Evolutionary conservation across 331 rosid species (phyloP).

Genomic region (Erythrophleum ivorense): DNA sequence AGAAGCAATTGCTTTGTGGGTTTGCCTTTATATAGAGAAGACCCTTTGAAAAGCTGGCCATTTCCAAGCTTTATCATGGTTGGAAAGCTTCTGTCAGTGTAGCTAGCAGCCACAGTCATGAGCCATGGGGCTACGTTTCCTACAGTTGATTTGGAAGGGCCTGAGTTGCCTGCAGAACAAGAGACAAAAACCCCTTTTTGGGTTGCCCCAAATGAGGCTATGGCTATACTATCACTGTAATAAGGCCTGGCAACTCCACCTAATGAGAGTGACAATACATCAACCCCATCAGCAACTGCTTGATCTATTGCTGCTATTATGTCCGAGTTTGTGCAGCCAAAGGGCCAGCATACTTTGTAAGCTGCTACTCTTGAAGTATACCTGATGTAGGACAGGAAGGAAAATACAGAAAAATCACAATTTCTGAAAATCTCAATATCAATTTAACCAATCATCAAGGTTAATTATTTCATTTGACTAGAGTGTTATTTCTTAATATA

Average conservation of each 20-base stretch:
- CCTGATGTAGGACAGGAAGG: not conserved
- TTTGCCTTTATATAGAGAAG: conserved; percentile 62
- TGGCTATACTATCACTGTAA: conserved; percentile 61
- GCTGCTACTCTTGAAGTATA: conserved; percentile 72
- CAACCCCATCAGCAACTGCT: conserved; percentile 80
- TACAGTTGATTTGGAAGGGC: conserved; percentile 55
- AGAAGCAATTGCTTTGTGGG: conserved; percentile 51
- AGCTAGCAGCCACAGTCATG: conserved; percentile 86
- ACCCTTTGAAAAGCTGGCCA: conserved; percentile 60
- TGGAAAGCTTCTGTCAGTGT: conserved; percentile 72
- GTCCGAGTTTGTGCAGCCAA: conserved; percentile 66
- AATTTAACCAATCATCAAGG: not conserved
- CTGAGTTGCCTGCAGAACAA: conserved; percentile 84
- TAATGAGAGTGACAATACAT: conserved; percentile 75
- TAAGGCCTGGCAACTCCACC: conserved; percentile 58
- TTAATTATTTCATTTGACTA: too few relatives aligned
- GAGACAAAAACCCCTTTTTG: conserved; percentile 69
- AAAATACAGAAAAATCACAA: not conserved
- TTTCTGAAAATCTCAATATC: not conserved
- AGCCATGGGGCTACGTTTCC: conserved; percentile 80
- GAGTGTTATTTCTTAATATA: too few relatives aligned
- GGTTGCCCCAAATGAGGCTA: conserved; percentile 69
- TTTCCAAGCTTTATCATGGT: conserved; percentile 72
- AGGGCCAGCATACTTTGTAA: conserved; percentile 75
- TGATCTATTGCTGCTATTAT: conserved; percentile 75